Percentiles rank a stretch among this genome's conserved stretches.
Conservation (phyloP, 441 rosid genomes). For the Aleurites moluccanus region DNA sequence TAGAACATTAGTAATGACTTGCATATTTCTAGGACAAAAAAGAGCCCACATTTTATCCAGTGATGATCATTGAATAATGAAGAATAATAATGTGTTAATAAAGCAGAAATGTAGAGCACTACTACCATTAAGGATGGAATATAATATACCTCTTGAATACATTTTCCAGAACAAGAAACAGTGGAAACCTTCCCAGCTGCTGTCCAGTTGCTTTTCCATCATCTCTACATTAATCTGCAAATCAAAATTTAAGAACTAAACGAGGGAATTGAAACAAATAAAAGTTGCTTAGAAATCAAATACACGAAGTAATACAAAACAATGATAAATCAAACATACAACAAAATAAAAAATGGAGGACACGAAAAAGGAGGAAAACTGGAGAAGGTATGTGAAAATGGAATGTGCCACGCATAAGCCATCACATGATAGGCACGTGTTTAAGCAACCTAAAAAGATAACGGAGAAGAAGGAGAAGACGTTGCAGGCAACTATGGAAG, state of each 20-base stretch:
- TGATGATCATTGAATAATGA: too few species aligned
- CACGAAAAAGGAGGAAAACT: background rate
- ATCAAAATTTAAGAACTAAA: background rate
- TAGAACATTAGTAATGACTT: too few species aligned
- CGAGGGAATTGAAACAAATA: background rate
- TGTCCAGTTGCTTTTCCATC: background rate
- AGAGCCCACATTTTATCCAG: too few species aligned
- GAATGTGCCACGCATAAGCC: constrained; percentile 7
- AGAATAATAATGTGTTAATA: too few species aligned
- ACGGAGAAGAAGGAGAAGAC: constrained; percentile 8
- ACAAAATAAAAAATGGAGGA: background rate
- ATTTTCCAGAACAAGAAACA: background rate
- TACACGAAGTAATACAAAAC: background rate
- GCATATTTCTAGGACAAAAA: too few species aligned
- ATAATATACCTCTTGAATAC: constrained; percentile 6
- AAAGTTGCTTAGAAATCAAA: background rate
- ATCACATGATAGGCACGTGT: background rate
- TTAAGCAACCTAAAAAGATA: background rate
- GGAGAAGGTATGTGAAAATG: background rate
- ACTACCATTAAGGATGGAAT: background rate
- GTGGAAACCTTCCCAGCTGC: background rate
- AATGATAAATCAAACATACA: background rate
- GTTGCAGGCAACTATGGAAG: constrained; percentile 20
- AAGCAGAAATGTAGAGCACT: too few species aligned
- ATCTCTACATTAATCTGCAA: constrained; percentile 24